These are phyloP conservation scores for Sclerotinia borealis DNA, from an alignment of 2,329 filamentous ascomycete species.

Conservation along the genomic window DNA sequence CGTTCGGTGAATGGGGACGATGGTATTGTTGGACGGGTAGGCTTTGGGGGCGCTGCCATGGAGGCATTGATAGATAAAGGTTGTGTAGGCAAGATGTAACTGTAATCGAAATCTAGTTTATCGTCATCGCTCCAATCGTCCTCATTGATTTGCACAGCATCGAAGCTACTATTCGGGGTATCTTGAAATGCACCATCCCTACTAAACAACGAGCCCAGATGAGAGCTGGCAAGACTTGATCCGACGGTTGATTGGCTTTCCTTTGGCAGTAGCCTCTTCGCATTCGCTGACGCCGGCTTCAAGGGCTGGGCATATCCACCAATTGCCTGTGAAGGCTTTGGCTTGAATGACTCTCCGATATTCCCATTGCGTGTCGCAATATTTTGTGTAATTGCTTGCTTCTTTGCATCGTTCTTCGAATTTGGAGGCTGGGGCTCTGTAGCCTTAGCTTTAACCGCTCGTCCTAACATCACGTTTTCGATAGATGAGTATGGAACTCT, in stretches of 20 bases:
- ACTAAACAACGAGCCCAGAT: constrained; percentile 38
- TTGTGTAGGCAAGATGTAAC: constrained; percentile 30
- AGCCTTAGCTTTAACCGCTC: constrained; percentile 24
- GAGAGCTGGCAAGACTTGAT: constrained; percentile 28
- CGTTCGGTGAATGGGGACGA: constrained; percentile 17
- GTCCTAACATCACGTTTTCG: constrained; percentile 32
- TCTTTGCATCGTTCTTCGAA: constrained; percentile 32
- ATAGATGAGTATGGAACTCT: constrained; percentile 27
- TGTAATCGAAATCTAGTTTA: constrained; percentile 64
- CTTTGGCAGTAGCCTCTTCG: not conserved
- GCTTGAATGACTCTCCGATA: constrained; percentile 46
- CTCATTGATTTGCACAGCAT: constrained; percentile 56
- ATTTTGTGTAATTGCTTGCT: constrained; percentile 53
- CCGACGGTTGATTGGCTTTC: constrained; percentile 6
- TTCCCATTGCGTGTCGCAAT: constrained; percentile 45
- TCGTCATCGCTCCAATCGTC: constrained; percentile 85
- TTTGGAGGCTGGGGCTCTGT: constrained; percentile 14
- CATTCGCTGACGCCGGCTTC: constrained; percentile 23
- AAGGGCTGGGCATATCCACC: constrained; percentile 30
- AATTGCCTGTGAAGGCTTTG: constrained; percentile 34
- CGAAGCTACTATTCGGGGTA: constrained; percentile 34
- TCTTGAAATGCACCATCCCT: constrained; percentile 46
- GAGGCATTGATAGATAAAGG: constrained; percentile 19
- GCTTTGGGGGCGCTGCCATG: constrained; percentile 36
- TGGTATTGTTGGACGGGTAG: constrained; percentile 34